Conservation (phyloP, 306 rosid genomes). For the Ormosia emarginata region DNA sequence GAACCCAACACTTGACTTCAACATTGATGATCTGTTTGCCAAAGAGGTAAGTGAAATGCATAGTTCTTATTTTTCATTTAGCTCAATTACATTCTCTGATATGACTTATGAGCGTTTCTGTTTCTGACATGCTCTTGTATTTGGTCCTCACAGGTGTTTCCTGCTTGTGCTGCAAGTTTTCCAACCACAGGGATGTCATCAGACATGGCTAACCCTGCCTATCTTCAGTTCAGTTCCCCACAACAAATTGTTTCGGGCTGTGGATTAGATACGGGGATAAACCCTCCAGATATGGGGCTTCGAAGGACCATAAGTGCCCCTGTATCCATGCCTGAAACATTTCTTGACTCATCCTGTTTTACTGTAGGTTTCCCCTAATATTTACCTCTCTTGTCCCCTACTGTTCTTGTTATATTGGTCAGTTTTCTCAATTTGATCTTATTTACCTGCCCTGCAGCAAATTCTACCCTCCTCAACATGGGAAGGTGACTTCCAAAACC, state of each 20-base stretch:
- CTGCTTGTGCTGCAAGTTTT: conserved; percentile 47
- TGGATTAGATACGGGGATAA: conserved; percentile 53
- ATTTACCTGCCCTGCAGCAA: conserved; percentile 36
- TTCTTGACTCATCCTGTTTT: conserved; percentile 56
- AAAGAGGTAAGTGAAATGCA: conserved; percentile 61
- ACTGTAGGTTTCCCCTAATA: conserved; percentile 33
- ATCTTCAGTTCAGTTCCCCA: conserved; percentile 50
- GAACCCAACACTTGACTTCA: conserved; percentile 68
- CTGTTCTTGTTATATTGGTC: background rate
- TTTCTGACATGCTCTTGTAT: conserved; percentile 9
- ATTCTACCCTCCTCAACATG: conserved; percentile 47
- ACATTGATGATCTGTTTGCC: conserved; percentile 60
- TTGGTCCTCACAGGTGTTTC: conserved; percentile 48
- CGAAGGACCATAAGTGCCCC: conserved; percentile 65
- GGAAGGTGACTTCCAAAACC: conserved; percentile 60
- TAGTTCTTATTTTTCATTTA: background rate
- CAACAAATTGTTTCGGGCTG: conserved; percentile 50
- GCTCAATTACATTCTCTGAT: background rate
- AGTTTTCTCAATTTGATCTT: conserved; percentile 5
- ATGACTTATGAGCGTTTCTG: background rate
- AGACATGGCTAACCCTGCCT: conserved; percentile 43
- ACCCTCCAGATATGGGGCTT: conserved; percentile 46
- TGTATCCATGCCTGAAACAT: conserved; percentile 56
- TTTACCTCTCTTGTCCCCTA: background rate
- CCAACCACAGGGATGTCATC: conserved; percentile 50